Evolutionary conservation across 192 early-diverging fungal genomes (phyloP), one percentile per base, ranked within the genome.

Genomic region (Mortierella antarctica): DNA sequence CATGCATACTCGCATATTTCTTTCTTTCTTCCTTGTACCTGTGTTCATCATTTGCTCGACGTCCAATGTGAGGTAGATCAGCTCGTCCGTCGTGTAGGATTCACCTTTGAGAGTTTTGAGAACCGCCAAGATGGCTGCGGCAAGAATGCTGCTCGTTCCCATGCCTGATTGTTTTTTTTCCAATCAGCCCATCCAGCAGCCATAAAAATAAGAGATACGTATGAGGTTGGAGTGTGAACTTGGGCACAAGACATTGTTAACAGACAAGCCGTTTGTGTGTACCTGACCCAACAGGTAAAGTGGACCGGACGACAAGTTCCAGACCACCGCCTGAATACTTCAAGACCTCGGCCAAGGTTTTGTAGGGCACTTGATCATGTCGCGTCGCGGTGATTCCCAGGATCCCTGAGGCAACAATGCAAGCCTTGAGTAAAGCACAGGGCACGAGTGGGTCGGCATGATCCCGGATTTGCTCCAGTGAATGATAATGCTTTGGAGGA

Each of bases 1-100:
- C 1, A 12, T 40, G 3, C 44, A 15, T 59, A 14, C 2, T 18
- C 58, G 15, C 58, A 14, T 44, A 1, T 44, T 18, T 31, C 31
- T 31, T 14, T 45, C n/a, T n/a, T n/a, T n/a, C n/a, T n/a, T n/a
- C n/a, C n/a, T n/a, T n/a, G n/a, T 76, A 70, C 74, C 79, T 1
- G 71, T 82, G 53, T 71, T 82, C 65, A 82, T 69, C 71, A 82
- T 82, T n/a, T 82, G 79, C n/a, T 82, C 79, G 9, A 82, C 79
- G 20, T 82, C 70, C 31, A 82, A 50, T 7, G 71, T 73, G 53
- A 64, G 12, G 47, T 82, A 65, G 18, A 82, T 20, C 51, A 82
- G 39, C 41, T 69, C 67, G 5, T 68, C 65, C 3, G 51, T 55
- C 20, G 70, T 73, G 39, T 74, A 82, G 6, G 70, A 17, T 2